A percentile compares a stretch with the other conserved stretches of the same genome.
phyloP scores from a whole-genome alignment of 1,284 basidiomycete species.

The Cutaneotrichosporon sp. region DNA sequence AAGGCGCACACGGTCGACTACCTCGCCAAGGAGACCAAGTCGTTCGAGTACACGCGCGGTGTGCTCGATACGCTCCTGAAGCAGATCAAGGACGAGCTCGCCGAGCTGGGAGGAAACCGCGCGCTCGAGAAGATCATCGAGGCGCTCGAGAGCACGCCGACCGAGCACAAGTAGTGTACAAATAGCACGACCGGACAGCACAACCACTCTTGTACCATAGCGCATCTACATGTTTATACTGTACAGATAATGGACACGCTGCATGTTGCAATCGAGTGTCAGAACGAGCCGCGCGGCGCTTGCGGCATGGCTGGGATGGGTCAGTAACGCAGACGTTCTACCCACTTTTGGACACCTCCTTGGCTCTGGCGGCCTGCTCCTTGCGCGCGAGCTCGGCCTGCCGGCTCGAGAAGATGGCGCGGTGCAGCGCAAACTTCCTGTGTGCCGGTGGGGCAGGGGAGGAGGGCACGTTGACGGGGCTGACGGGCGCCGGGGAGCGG shows the following conservation, averaged over 20 bases:
- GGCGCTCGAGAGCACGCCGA: conserved; percentile 22
- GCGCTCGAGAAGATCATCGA: conserved; percentile 44
- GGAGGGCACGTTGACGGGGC: conserved; percentile 19
- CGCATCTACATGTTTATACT: conserved; percentile 7
- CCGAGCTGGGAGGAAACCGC: conserved; percentile 47
- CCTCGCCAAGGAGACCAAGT: conserved; percentile 67
- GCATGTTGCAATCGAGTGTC: background rate
- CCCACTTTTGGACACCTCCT: conserved; percentile 49
- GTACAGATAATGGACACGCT: conserved; percentile 10
- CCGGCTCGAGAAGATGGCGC: conserved; percentile 49
- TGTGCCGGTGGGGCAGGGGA: conserved; percentile 33
- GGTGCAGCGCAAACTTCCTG: conserved; percentile 50
- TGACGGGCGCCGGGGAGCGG: conserved; percentile 7
- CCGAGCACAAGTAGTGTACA: conserved; percentile 1
- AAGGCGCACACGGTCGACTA: conserved; percentile 79
- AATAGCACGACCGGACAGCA: background rate
- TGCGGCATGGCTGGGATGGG: conserved; percentile 27
- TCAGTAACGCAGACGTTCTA: background rate
- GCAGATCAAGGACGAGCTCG: conserved; percentile 49
- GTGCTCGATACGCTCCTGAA: conserved; percentile 53
- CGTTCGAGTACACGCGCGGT: conserved; percentile 70
- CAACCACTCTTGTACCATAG: conserved; percentile 12
- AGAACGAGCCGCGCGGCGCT: conserved; percentile 30
- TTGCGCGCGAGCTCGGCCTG: conserved; percentile 38
- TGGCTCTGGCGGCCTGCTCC: conserved; percentile 47